Evolutionary conservation across 352 stramenopile genomes (phyloP).

Genomic region (Phytophthora litchii): DNA sequence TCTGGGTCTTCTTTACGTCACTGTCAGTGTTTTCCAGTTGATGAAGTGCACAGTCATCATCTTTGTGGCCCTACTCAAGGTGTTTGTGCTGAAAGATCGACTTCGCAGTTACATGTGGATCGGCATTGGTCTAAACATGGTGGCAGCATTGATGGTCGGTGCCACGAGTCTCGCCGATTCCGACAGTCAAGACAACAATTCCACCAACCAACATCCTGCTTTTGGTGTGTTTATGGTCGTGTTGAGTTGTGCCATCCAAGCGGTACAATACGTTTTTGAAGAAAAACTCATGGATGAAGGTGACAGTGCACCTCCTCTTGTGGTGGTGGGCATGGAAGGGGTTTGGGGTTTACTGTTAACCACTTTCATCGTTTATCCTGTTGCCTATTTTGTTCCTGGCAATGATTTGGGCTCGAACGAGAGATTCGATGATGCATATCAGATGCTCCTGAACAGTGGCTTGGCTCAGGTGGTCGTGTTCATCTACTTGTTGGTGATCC

Average conservation of each 20-base stretch:
- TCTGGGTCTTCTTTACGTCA: conserved; percentile 93
- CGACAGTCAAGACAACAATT: conserved; percentile 66
- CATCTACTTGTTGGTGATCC: conserved; percentile 94
- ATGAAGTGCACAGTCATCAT: conserved; percentile 95
- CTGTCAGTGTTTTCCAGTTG: conserved; percentile 89
- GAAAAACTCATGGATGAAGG: conserved; percentile 97
- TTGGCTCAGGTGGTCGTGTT: conserved; percentile 70
- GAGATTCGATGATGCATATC: conserved; percentile 79
- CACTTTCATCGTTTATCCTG: conserved; percentile 93
- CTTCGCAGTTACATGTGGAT: conserved; percentile 97
- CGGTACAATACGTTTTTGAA: conserved; percentile 97
- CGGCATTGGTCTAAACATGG: conserved; percentile 95
- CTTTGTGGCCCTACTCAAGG: conserved; percentile 97
- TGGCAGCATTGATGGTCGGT: conserved; percentile 93
- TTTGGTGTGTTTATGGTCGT: conserved; percentile 95
- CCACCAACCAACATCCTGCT: conserved; percentile 64
- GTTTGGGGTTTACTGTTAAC: conserved; percentile 96
- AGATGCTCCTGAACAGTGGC: conserved; percentile 73
- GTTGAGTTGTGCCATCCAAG: conserved; percentile 94
- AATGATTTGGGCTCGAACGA: conserved; percentile 95
- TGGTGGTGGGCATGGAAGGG: conserved; percentile 96
- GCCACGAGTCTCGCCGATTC: conserved; percentile 92
- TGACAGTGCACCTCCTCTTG: conserved; percentile 91
- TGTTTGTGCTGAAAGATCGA: conserved; percentile 91
- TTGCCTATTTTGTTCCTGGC: conserved; percentile 92